Evolutionary conservation across 768 basidiomycete species (phyloP).

Genomic region (Termitomyces sp.): DNA sequence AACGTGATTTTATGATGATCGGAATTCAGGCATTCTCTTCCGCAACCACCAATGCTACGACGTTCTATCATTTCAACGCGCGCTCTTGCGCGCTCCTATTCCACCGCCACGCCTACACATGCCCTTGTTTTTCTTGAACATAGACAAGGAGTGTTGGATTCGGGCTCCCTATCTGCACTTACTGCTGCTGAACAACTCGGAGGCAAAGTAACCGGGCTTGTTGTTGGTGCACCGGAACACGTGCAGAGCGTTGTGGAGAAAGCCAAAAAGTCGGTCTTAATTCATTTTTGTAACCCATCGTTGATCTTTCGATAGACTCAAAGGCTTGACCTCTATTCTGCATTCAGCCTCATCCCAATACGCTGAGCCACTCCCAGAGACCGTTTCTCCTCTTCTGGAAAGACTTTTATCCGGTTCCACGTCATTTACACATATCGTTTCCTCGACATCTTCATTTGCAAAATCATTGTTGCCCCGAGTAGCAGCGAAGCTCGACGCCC

Average conservation of each 20-base stretch:
- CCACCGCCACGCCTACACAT: slow-evolving; percentile 58
- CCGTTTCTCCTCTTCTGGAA: slow-evolving; percentile 77
- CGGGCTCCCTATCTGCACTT: slow-evolving; percentile 83
- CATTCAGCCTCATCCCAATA: slow-evolving; percentile 71
- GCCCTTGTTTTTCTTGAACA: slow-evolving; percentile 91
- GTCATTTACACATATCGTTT: slow-evolving; percentile 86
- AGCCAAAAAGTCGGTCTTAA: slow-evolving; percentile 67
- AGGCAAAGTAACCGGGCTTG: slow-evolving; percentile 76
- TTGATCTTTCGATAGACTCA: slow-evolving; percentile 39
- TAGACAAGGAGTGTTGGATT: slow-evolving; percentile 71
- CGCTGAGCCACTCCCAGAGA: slow-evolving; percentile 65
- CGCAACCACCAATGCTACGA: slow-evolving; percentile 13
- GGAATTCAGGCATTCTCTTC: slow-evolving; percentile 7
- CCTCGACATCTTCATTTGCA: slow-evolving; percentile 86
- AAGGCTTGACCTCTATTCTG: slow-evolving; percentile 61
- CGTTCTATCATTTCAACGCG: slow-evolving; percentile 11
- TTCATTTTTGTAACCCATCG: background rate
- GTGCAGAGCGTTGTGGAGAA: slow-evolving; percentile 62
- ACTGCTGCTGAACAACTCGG: slow-evolving; percentile 87
- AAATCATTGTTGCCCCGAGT: slow-evolving; percentile 93
- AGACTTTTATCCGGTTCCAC: slow-evolving; percentile 58
- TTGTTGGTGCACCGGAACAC: slow-evolving; percentile 66
- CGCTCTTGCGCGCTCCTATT: slow-evolving; percentile 40
- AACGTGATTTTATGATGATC: slow-evolving; percentile 11
- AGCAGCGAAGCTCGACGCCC: slow-evolving; percentile 83